Base-by-base conservation (phyloP, 441 rosid species). In the Viola pubescens region DNA sequence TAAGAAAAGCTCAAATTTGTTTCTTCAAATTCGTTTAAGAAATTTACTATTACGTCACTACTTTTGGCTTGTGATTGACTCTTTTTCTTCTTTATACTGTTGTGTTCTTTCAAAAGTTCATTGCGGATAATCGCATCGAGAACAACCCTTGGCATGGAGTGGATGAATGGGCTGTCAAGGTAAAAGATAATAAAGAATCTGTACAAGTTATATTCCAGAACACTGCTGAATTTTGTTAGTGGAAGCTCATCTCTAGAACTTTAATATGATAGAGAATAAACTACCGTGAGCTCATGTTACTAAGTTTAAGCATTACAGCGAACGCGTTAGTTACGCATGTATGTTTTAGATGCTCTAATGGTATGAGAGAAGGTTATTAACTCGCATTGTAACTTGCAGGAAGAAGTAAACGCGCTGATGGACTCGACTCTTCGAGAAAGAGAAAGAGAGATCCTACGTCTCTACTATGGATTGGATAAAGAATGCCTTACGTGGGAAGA, bases 401-500 rank as follows among this genome's bases (percentile, higher is more conserved):
- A 86, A 34, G 97, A 94, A 85, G 92, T 94, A 46, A 85, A 83
- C 76, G 78, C 63, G 65, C 89, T 94, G 54, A 80, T 94, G 13
- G 14, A 61, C 19, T 54, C 51, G 69, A 72, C 88, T 10, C 91
- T 94, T 4, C 70, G 58, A 70, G 83, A 77, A 70, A 77, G 99
- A 12, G 99, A 94, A 62, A 76, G 71, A 72, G 92, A 94, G 68
- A 94, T 94, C 19, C 78, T 94, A 42, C 83, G 95, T 39, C 88
- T 90, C 58, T 90, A 90, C 76, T 73, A 89, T 49, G 97, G 96
- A 54, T 74, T 88, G 38, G 94, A 80, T 71, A 76, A 77, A 6
- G 86, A 80, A 83, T 72, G 83, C 72, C 95, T 90, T 67, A 86
- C 97, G 34, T 86, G 97, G 95, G 97, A 94, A 77, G 96, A 94